Base-by-base conservation (phyloP, 2,329 filamentous ascomycete species). In the Talaromyces amestolkiae region DNA sequence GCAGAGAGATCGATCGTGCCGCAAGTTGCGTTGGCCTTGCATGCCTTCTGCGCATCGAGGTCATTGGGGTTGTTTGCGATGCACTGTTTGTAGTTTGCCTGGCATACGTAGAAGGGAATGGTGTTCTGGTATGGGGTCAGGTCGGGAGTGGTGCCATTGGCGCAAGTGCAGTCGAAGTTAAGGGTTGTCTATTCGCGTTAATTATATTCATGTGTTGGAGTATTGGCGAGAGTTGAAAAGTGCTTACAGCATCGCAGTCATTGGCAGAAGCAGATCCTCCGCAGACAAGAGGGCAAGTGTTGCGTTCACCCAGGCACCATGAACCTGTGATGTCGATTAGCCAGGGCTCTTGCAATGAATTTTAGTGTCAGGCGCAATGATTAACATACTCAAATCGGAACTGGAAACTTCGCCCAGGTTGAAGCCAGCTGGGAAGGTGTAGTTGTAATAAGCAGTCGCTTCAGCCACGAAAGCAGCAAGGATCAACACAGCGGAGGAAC, bases 221-320 rank as follows among this genome's bases (percentile, higher is more conserved):
- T 37, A 60, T 24, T 49, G 67, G 77, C 35, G 24, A 63, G 35
- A 27, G 3, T n/a, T 1, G n/a, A 15, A 8, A 8, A 13, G 58
- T 37, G 43, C 85, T 74, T 82, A 90, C 87, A 41, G 77, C 53
- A 68, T 86, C 80, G 74, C 88, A 90, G 58, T 72, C 76, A 79
- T 89, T 89, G 68, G 73, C 71, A 67, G 73, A 76, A 69, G 80
- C 77, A 68, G 75, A 72, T 68, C 82, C 81, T 68, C 81, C 81
- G 77, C 88, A 90, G 68, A 89, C 81, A 65, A 82, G 74, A 17
- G 84, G 85, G 78, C 88, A 90, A 53, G 82, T 83, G 76, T 87
- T 86, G 67, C 77, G 77, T 78, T 89, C 80, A 68, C 81, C 85
- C 63, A 76, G 75, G 74, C 88, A 90, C 86, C 86, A 89, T 83